Conservation (phyloP, 108 stramenopile species). For the Discostella stelligeroides region DNA sequence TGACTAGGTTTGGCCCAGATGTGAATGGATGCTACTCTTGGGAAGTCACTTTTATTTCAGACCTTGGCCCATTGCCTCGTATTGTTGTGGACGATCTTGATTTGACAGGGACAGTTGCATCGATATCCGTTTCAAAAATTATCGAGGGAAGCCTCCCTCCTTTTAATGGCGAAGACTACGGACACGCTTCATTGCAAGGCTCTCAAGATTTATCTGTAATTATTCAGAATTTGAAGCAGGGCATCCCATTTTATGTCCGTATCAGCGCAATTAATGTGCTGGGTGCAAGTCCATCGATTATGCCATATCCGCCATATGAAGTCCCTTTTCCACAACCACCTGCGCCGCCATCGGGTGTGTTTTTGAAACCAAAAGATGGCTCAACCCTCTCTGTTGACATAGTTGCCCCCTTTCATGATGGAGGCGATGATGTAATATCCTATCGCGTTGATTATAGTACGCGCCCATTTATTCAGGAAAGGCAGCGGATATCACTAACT, state of each 20-base stretch:
- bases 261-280: constrained; percentile 68
- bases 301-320: constrained; percentile 62
- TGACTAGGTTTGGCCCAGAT: constrained; percentile 61
- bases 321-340: constrained; percentile 68
- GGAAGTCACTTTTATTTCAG: constrained; percentile 73
- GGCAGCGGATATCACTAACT: constrained; percentile 50
- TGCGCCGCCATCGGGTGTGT: constrained; percentile 54
- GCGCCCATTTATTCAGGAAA: constrained; percentile 59
- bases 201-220: constrained; percentile 19
- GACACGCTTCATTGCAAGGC: constrained; percentile 52
- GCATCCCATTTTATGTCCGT: constrained; percentile 76
- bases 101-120: constrained; percentile 67
- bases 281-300: constrained; percentile 59
- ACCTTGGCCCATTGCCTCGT: constrained; percentile 62
- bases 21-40: constrained; percentile 77
- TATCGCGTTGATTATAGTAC: constrained; percentile 78
- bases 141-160: constrained; percentile 40
- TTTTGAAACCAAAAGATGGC: constrained; percentile 57
- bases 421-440: constrained; percentile 60
- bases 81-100: constrained; percentile 62
- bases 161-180: constrained; percentile 59
- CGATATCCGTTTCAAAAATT: constrained; percentile 47
- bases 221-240: constrained; percentile 58
- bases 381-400: constrained; percentile 58
- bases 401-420: constrained; percentile 54